Conservation (phyloP, 1,284 basidiomycete genomes). For the Puccinia polysora region DNA sequence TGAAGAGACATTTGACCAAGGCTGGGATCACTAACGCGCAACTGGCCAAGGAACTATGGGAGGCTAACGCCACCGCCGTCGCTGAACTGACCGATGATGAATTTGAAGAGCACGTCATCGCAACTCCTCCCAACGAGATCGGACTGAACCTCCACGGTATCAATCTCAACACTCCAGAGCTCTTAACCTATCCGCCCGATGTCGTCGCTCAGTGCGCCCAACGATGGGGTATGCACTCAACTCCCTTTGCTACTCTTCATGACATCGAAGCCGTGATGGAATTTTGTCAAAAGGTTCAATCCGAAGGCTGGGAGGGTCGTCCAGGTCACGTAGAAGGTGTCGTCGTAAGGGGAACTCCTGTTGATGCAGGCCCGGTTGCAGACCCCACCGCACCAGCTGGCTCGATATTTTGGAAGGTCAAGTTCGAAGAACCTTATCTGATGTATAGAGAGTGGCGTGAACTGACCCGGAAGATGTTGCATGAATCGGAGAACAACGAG, state of each 20-base stretch:
- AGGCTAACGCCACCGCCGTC: conserved; percentile 80
- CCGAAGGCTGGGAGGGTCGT: conserved; percentile 66
- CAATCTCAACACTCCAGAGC: conserved; percentile 68
- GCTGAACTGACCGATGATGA: conserved; percentile 86
- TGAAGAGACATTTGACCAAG: conserved; percentile 65
- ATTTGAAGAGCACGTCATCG: conserved; percentile 95
- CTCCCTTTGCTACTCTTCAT: conserved; percentile 62
- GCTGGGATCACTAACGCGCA: conserved; percentile 68
- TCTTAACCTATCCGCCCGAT: conserved; percentile 67
- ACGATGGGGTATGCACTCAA: conserved; percentile 87
- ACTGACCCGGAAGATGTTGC: conserved; percentile 65
- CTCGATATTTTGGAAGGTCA: conserved; percentile 98
- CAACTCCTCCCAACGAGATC: conserved; percentile 72
- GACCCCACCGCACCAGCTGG: conserved; percentile 58
- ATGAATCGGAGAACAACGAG: background rate
- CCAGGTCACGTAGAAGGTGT: conserved; percentile 90
- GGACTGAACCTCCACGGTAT: conserved; percentile 92
- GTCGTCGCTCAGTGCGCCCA: conserved; percentile 74
- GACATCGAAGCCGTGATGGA: conserved; percentile 65
- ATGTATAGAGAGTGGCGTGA: conserved; percentile 99
- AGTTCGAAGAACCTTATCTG: conserved; percentile 97
- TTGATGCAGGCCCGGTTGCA: conserved; percentile 52
- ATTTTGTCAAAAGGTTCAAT: conserved; percentile 51
- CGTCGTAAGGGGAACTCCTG: conserved; percentile 61
- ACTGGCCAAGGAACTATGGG: conserved; percentile 72